Evolutionary conservation across 2,329 filamentous ascomycete genomes (phyloP).

Genomic region (Myriangium duriaei): DNA sequence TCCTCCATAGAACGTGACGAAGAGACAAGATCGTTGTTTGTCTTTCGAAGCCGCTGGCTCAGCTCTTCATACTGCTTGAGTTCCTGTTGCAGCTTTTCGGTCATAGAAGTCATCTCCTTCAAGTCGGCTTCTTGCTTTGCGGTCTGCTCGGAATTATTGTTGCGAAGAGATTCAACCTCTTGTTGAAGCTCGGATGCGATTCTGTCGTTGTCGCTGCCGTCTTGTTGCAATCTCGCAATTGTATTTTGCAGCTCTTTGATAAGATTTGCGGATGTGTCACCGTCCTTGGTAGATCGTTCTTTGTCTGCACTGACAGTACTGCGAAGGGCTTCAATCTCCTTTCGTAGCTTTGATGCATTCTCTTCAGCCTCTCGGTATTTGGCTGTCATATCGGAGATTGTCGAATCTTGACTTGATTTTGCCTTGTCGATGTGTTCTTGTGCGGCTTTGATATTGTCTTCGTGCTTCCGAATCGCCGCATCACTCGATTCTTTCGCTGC

Average conservation of each 20-base stretch:
- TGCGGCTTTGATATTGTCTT: constrained; percentile 8
- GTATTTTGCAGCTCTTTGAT: constrained; percentile 14
- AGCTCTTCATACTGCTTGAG: constrained; percentile 9
- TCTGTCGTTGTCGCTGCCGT: constrained; percentile 14
- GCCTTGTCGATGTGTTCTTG: constrained; percentile 11
- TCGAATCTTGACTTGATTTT: neutral
- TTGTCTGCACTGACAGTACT: constrained; percentile 7
- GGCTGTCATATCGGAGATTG: constrained; percentile 1
- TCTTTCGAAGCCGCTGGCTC: constrained; percentile 6
- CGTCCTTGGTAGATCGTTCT: constrained; percentile 2
- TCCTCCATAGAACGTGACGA: constrained; percentile 3
- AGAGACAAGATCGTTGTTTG: constrained; percentile 1
- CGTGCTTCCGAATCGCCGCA: constrained; percentile 8
- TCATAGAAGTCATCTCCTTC: constrained; percentile 9
- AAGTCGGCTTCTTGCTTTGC: constrained; percentile 7
- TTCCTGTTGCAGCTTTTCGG: constrained; percentile 9
- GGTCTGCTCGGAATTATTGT: neutral
- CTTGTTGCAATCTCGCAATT: constrained; percentile 15
- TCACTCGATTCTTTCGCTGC: constrained; percentile 7
- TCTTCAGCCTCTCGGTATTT: constrained; percentile 4
- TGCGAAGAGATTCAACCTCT: constrained; percentile 9
- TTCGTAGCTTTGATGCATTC: constrained; percentile 8
- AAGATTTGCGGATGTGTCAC: constrained; percentile 2
- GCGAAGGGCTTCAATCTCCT: constrained; percentile 9
- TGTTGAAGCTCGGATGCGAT: constrained; percentile 14